These are phyloP conservation scores for Colletotrichum sp. DNA, from an alignment of 2,329 filamentous ascomycete genomes.

Conservation along the genomic window DNA sequence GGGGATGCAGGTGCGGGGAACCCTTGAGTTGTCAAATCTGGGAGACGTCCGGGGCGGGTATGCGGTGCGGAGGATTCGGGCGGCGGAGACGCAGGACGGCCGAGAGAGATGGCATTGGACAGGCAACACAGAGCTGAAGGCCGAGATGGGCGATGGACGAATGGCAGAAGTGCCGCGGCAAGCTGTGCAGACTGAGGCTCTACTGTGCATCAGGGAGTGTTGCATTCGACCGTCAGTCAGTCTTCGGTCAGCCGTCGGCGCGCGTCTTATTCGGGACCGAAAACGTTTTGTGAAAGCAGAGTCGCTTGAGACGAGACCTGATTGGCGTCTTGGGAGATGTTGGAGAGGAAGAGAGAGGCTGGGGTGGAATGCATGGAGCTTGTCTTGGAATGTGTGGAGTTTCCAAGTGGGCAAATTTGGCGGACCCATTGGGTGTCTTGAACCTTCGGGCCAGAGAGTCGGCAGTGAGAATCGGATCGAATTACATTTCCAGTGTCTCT, in stretches of 20 bases:
- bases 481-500: background rate
- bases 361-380: background rate
- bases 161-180: background rate
- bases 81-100: background rate
- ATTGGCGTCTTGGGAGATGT: background rate
- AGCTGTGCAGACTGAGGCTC: background rate
- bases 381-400: constrained; percentile 4
- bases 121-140: background rate
- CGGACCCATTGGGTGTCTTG: background rate
- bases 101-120: background rate
- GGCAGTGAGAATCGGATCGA: constrained; percentile 5
- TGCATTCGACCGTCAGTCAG: background rate
- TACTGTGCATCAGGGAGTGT: background rate
- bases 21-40: constrained; percentile 5
- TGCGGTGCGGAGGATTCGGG: background rate
- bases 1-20: constrained; percentile 16
- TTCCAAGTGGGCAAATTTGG: background rate
- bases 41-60: background rate
- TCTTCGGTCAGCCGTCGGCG: background rate
- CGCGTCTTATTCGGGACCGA: background rate
- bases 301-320: background rate
- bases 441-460: constrained; percentile 2
- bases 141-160: background rate
- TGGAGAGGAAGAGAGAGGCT: background rate
- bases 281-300: background rate